Evolutionary conservation across 2,329 filamentous ascomycete species (phyloP).

Genomic region (Sarocladium kiliense): DNA sequence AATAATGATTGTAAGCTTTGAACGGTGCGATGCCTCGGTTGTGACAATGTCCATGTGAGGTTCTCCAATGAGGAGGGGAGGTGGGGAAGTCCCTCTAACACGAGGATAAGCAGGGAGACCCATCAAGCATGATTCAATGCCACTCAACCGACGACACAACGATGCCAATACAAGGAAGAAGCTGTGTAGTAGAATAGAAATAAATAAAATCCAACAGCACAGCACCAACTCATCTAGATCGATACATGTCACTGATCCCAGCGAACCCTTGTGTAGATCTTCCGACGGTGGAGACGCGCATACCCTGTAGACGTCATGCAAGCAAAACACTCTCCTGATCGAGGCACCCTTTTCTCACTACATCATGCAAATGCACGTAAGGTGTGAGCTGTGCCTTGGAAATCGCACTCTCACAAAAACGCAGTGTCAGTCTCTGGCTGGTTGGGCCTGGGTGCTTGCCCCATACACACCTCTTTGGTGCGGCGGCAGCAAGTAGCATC

Average conservation of each 20-base stretch:
- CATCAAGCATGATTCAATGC: too few relatives aligned
- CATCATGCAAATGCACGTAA: neutral
- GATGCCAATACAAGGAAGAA: too few relatives aligned
- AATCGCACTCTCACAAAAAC: neutral
- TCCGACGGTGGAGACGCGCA: neutral
- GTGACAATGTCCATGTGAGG: too few relatives aligned
- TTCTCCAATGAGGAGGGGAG: too few relatives aligned
- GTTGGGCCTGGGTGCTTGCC: neutral
- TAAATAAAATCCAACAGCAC: too few relatives aligned
- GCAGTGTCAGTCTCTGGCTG: neutral
- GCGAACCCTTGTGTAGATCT: neutral
- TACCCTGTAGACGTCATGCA: conserved; percentile 4
- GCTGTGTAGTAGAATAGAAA: neutral
- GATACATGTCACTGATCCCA: too few relatives aligned
- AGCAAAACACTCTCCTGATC: neutral
- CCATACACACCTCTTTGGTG: neutral
- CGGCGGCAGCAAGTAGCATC: neutral
- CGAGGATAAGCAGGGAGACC: too few relatives aligned
- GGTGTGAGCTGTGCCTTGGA: neutral
- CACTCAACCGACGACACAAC: too few relatives aligned
- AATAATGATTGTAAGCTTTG: too few relatives aligned
- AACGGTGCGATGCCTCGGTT: too few relatives aligned
- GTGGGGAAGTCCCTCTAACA: too few relatives aligned
- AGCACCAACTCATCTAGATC: too few relatives aligned
- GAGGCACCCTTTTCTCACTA: neutral